Conservation (phyloP, 352 stramenopile species). For the Phytophthora ohioensis region DNA sequence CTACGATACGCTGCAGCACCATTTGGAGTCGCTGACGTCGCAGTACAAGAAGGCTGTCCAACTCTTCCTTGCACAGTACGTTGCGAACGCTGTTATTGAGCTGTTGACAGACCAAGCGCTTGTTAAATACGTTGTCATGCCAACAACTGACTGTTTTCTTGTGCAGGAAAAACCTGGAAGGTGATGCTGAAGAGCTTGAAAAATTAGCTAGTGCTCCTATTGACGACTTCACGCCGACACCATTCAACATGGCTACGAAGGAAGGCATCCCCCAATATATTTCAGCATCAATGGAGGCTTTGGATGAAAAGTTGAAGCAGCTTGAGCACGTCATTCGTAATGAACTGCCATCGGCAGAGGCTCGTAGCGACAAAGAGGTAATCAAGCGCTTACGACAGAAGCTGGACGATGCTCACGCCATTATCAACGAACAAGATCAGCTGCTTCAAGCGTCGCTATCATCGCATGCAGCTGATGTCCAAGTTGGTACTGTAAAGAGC, state of each 20-base stretch:
- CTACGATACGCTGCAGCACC: slow-evolving; percentile 64
- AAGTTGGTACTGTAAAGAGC: slow-evolving; percentile 12
- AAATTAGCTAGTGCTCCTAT: slow-evolving; percentile 64
- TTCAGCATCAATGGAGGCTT: slow-evolving; percentile 51
- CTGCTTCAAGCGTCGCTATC: slow-evolving; percentile 72
- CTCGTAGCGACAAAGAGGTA: slow-evolving; percentile 48
- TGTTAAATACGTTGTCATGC: not conserved
- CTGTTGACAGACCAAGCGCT: not conserved
- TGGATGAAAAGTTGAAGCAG: slow-evolving; percentile 58
- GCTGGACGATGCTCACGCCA: slow-evolving; percentile 63
- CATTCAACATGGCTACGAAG: slow-evolving; percentile 75
- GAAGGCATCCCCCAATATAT: slow-evolving; percentile 64
- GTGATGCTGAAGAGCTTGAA: slow-evolving; percentile 54
- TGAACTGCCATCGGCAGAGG: slow-evolving; percentile 42
- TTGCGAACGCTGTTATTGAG: not conserved
- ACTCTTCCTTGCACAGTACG: slow-evolving; percentile 79
- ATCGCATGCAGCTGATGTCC: slow-evolving; percentile 10
- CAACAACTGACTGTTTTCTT: slow-evolving; percentile 2
- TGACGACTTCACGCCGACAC: slow-evolving; percentile 70
- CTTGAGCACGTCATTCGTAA: slow-evolving; percentile 70
- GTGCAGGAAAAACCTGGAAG: slow-evolving; percentile 52
- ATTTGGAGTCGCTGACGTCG: slow-evolving; percentile 67
- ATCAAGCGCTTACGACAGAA: slow-evolving; percentile 70
- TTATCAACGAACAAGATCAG: slow-evolving; percentile 78
- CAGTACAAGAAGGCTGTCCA: slow-evolving; percentile 81